Evolutionary conservation across 1,284 basidiomycete species (phyloP).

Genomic region (Paramarasmius palmivorus): DNA sequence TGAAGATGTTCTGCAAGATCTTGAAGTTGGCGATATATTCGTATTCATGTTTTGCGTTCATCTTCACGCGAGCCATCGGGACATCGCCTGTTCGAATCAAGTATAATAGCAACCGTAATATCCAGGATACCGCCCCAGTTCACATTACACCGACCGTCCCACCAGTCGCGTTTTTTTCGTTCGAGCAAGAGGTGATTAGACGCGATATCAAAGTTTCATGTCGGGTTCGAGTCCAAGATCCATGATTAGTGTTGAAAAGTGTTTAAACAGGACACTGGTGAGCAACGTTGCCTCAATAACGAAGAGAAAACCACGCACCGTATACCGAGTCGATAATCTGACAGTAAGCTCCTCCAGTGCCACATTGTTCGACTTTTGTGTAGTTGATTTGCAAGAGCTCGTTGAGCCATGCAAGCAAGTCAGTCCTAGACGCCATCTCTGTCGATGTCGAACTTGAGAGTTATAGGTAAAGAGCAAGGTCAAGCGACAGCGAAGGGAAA

Average conservation of each 20-base stretch:
- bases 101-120: slow-evolving; percentile 11
- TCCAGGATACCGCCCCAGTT: no score
- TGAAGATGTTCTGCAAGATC: slow-evolving; percentile 89
- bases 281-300: background rate
- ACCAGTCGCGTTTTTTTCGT: background rate
- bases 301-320: slow-evolving; percentile 47
- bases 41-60: slow-evolving; percentile 94
- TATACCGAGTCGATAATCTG: slow-evolving; percentile 94
- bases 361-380: slow-evolving; percentile 95
- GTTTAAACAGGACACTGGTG: slow-evolving; percentile 12
- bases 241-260: background rate
- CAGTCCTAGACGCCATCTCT: slow-evolving; percentile 68
- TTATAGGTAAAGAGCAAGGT: background rate
- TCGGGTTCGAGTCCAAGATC: background rate
- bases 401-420: slow-evolving; percentile 93
- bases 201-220: background rate
- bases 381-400: slow-evolving; percentile 90
- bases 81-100: slow-evolving; percentile 71
- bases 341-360: slow-evolving; percentile 87
- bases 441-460: background rate
- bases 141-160: no score
- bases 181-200: background rate
- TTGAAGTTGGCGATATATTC: slow-evolving; percentile 97
- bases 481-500: no score
- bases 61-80: slow-evolving; percentile 87